Base-by-base conservation (phyloP, 805 yeast genomes). In the Scheffersomyces coipomensis region DNA sequence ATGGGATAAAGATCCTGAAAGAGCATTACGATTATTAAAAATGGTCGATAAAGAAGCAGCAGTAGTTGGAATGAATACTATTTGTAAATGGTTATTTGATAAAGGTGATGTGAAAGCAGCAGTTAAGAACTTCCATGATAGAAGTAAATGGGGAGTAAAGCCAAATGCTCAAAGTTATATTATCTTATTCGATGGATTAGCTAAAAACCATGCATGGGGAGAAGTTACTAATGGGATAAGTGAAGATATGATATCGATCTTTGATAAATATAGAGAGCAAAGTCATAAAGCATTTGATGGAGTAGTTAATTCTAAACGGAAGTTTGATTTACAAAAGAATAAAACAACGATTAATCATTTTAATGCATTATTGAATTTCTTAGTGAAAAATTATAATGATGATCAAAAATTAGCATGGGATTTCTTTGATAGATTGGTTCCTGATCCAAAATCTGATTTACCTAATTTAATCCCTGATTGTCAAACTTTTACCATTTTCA, bases 101-200 rank as follows among this genome's bases (percentile, higher is more conserved):
- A 49, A 64, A 7, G 68, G 73, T 2, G 69, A 71, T 17, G 55
- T 71, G 1, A 69, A 72, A 33, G 68, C 66, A 6, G 84, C 85
- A 0, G 39, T 82, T 19, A 75, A 75, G 29, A 47, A 77, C 15
- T 71, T 71, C 43, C 69, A 72, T 36, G 71, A 75, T 60, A 64
- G 87, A 35, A 81, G 79, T 48, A 83, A 81, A 53, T 76, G 86
- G 81, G 76, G 75, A 1, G 69, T 80, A 10, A 72, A 74, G 2
- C 62, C 72, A 4, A 77, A 81, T 47, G 74, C 76, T n/a, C 64
- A 63, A 21, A 64, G 69, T 6, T 62, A 56, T 36, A 54, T 64
- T 4, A 60, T 62, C 7, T 50, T 66, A 15, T 68, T 64, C 41
- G 55, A 58, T 35, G 73, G 73, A 1, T 40, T 69, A 9, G 54